Conservation (phyloP, 2,329 filamentous ascomycete genomes). For the Epichloe sibirici region DNA sequence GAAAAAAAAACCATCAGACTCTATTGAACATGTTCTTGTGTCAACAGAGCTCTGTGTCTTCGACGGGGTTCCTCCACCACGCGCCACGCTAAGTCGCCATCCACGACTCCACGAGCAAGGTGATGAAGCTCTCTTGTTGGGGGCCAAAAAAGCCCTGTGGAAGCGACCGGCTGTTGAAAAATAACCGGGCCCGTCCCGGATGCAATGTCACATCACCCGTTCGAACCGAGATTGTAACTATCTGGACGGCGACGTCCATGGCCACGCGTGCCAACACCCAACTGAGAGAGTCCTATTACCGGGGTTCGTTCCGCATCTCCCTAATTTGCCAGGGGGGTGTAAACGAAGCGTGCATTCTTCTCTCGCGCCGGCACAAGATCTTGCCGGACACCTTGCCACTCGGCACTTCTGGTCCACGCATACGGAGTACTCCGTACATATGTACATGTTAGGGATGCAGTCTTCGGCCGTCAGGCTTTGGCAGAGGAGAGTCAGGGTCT, state of each 20-base stretch:
- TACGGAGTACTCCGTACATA: background rate
- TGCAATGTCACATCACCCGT: background rate
- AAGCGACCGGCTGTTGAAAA: background rate
- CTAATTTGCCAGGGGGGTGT: background rate
- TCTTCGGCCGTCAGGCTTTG: too few relatives aligned
- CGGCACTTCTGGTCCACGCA: background rate
- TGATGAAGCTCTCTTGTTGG: background rate
- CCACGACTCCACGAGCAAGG: too few relatives aligned
- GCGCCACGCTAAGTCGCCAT: too few relatives aligned
- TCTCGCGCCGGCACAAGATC: background rate
- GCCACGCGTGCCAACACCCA: background rate
- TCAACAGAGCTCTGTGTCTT: too few relatives aligned
- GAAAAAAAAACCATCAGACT: too few relatives aligned
- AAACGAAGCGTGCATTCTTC: background rate
- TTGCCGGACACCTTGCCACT: background rate
- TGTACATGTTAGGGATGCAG: background rate
- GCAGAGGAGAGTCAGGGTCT: too few relatives aligned
- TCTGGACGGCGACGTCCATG: background rate
- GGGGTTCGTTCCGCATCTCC: background rate
- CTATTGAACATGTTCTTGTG: too few relatives aligned
- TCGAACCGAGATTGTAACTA: background rate
- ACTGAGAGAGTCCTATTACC: too few relatives aligned
- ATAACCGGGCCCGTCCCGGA: background rate
- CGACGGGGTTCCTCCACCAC: too few relatives aligned
- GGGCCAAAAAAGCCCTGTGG: background rate